Evolutionary conservation across 2,329 filamentous ascomycete species (phyloP).

Genomic region (Remersonia thermophila): DNA sequence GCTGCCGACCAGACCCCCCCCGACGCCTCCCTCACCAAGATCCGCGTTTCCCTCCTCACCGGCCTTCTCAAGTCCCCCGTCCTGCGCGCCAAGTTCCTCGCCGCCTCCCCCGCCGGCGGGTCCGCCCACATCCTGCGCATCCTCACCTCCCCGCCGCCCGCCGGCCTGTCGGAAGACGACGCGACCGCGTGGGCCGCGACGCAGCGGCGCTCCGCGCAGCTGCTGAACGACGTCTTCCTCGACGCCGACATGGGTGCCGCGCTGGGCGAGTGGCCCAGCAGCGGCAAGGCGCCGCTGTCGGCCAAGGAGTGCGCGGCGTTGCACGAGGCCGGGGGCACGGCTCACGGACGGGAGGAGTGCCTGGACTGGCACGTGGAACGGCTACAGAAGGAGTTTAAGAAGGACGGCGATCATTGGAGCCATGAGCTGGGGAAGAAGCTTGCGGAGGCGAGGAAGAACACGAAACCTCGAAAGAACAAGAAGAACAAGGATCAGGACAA

Average conservation of each 20-base stretch:
- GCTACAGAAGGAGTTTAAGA: constrained; percentile 27
- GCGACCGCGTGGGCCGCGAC: constrained; percentile 37
- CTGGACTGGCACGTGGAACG: constrained; percentile 43
- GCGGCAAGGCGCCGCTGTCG: constrained; percentile 18
- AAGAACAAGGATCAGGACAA: too few species aligned
- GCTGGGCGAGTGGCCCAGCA: constrained; percentile 42
- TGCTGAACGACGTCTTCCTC: constrained; percentile 54
- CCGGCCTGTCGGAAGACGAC: constrained; percentile 11
- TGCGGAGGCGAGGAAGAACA: constrained; percentile 13
- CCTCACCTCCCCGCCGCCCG: constrained; percentile 13
- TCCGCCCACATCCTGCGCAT: constrained; percentile 46
- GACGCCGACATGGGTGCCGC: constrained; percentile 51
- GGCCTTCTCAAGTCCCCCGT: constrained; percentile 41
- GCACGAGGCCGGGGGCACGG: constrained; percentile 2
- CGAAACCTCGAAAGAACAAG: neutral
- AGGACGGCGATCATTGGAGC: constrained; percentile 33
- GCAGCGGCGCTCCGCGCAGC: constrained; percentile 41
- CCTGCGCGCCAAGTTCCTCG: constrained; percentile 45
- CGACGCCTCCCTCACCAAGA: constrained; percentile 1
- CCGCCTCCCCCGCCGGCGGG: constrained; percentile 26
- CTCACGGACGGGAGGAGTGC: constrained; percentile 29
- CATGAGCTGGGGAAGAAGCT: constrained; percentile 28
- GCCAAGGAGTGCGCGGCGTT: constrained; percentile 24
- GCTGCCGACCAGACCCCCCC: neutral
- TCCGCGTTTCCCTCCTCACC: constrained; percentile 37